Base-by-base conservation (phyloP, 2,329 filamentous ascomycete species). In the Paraconiothyrium sp. region DNA sequence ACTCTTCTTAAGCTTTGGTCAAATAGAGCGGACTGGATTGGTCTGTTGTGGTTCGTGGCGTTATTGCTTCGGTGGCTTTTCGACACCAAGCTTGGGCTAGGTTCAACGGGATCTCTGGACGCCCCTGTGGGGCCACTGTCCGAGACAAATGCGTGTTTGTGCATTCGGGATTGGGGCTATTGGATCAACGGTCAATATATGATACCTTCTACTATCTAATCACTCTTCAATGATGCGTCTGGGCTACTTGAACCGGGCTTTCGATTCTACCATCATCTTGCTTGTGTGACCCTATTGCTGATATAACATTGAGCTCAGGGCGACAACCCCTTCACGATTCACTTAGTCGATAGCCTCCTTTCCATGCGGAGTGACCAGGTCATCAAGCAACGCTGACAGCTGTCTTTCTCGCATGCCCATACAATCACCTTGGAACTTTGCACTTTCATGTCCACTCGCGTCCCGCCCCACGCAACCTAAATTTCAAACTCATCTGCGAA, bases 401-500 rank as follows among this genome's bases (percentile, higher is more conserved):
- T 30, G 27, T 30, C 27, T 30, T 30, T 30, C 27, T 30, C 27
- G 27, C 6, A 30, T 30, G 27, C 27, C 27, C 27, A 30, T 30
- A 6, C 27, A 30, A 4, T 30, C 27, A 30, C 6, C 27, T 30
- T 6, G 6, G 2, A 30, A 30, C 27, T 6, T 4, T 30, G 4
- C 27, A 4, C 6, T 30, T 6, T 39, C 37, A 39, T 39, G 27
- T 2, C 16, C 37, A 20, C 16, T 44, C 41, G 7, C 5, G n/a
- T 22, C 41, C 41, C 16, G 8, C 20, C 20, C 20, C 13, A 2
- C n/a, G 6, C 35, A 14, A 44, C 20, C 63, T 30, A 61, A 14
- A 73, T 46, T 58, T 73, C 71, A 66, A 70, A 78, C 62, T 79
- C 76, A 2, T 74, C 72, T 8, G 30, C 50, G 50, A 74, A 79